Conservation (phyloP, 2,329 filamentous ascomycete genomes). For the Ophiostoma piceae region DNA sequence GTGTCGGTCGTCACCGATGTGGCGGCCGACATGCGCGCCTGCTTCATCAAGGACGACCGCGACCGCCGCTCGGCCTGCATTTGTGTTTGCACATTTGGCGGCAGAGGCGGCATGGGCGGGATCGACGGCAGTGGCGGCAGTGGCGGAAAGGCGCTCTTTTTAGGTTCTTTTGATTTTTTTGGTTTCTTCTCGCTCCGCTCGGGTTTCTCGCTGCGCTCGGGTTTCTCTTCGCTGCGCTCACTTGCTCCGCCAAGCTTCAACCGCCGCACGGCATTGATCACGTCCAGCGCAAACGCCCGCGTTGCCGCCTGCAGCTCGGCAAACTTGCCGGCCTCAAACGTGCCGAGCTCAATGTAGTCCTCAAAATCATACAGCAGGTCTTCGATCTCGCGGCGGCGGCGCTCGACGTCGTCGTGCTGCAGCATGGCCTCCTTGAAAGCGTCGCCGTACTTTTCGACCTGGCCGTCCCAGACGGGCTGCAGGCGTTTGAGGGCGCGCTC, state of each 20-base stretch:
- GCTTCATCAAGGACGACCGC: conserved; percentile 19
- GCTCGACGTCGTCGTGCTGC: conserved; percentile 35
- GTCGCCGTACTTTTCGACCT: conserved; percentile 37
- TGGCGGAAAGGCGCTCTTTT: conserved; percentile 19
- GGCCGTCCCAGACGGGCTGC: conserved; percentile 37
- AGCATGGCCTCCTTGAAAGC: conserved; percentile 36
- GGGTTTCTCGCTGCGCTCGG: conserved; percentile 15
- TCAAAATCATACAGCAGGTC: conserved; percentile 43
- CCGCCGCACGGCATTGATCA: conserved; percentile 37
- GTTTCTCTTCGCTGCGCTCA: no score
- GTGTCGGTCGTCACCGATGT: not conserved
- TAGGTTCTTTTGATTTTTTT: not conserved
- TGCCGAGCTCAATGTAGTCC: conserved; percentile 38
- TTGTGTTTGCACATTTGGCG: not conserved
- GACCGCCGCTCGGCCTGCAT: conserved; percentile 20
- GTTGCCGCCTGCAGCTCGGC: conserved; percentile 38
- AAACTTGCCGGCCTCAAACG: conserved; percentile 37
- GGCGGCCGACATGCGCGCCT: not conserved
- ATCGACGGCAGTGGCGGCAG: conserved; percentile 18
- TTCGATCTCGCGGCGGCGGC: conserved; percentile 34
- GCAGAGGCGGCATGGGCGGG: conserved; percentile 16
- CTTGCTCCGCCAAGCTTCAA: conserved; percentile 28
- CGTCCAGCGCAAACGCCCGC: conserved; percentile 39
- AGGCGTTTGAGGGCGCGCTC: conserved; percentile 38
- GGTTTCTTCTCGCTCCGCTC: no score